These are phyloP conservation scores for Eragrostis tef DNA, from an alignment of 202 grass and related monocot genomes.

Conservation along the genomic window DNA sequence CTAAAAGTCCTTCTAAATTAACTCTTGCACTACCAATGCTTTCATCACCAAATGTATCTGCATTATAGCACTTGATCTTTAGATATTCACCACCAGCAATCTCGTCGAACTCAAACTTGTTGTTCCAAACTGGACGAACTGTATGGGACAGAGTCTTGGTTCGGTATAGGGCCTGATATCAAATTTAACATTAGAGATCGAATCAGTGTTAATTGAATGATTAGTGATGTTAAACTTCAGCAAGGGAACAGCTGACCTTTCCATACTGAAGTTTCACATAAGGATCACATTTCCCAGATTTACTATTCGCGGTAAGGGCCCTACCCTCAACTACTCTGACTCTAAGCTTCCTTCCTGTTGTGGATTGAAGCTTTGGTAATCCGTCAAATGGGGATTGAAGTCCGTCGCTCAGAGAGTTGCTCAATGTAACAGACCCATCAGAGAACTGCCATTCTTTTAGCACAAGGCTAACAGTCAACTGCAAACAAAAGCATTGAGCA, in stretches of 20 bases:
- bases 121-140: slow-evolving; percentile 70
- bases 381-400: slow-evolving; percentile 46
- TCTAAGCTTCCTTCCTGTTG: slow-evolving; percentile 82
- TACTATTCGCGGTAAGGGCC: slow-evolving; percentile 67
- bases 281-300: slow-evolving; percentile 86
- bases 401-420: slow-evolving; percentile 51
- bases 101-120: slow-evolving; percentile 93
- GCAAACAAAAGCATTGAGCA: slow-evolving; percentile 44
- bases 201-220: slow-evolving; percentile 27
- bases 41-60: slow-evolving; percentile 83
- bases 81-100: slow-evolving; percentile 83
- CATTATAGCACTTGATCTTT: slow-evolving; percentile 83
- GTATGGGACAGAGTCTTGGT: slow-evolving; percentile 75
- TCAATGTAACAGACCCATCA: slow-evolving; percentile 81
- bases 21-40: slow-evolving; percentile 87
- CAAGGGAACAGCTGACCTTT: slow-evolving; percentile 67
- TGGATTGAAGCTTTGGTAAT: slow-evolving; percentile 56
- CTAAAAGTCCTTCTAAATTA: slow-evolving; percentile 77
- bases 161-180: slow-evolving; percentile 70
- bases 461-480: slow-evolving; percentile 82
- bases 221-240: slow-evolving; percentile 24
- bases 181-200: slow-evolving; percentile 40
- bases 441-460: slow-evolving; percentile 98
- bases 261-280: slow-evolving; percentile 93
- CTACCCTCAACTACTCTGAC: slow-evolving; percentile 76